These are phyloP conservation scores for Phylloporus sp. DNA, from an alignment of 768 basidiomycete species.

Conservation along the genomic window DNA sequence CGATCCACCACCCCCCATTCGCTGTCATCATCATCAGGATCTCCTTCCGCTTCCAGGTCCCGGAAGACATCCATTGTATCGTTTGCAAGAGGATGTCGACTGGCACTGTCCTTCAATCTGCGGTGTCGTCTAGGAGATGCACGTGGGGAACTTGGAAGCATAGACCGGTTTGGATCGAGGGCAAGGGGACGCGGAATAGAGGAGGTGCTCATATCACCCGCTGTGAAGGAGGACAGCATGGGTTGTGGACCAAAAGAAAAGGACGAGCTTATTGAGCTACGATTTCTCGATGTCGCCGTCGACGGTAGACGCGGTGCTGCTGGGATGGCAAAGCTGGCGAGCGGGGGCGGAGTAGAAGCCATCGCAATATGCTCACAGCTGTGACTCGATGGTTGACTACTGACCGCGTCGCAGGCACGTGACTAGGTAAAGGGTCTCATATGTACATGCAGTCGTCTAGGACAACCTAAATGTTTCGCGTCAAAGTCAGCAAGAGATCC, in stretches of 20 bases:
- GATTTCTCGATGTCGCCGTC: constrained; percentile 50
- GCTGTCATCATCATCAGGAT: constrained; percentile 50
- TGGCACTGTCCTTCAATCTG: constrained; percentile 49
- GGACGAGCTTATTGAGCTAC: constrained; percentile 70
- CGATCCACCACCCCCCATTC: constrained; percentile 90
- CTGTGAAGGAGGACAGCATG: constrained; percentile 65
- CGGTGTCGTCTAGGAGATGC: constrained; percentile 60
- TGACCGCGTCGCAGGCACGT: constrained; percentile 15
- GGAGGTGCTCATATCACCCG: constrained; percentile 56
- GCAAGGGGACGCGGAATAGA: constrained; percentile 52
- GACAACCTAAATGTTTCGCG: constrained; percentile 52
- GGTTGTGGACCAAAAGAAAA: constrained; percentile 82
- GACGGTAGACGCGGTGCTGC: constrained; percentile 49
- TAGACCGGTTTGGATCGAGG: constrained; percentile 77
- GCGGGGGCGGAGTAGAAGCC: constrained; percentile 48
- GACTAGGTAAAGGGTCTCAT: constrained; percentile 1
- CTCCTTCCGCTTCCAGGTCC: constrained; percentile 55
- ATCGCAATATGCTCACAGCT: constrained; percentile 12
- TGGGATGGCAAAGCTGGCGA: constrained; percentile 38
- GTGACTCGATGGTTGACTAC: neutral
- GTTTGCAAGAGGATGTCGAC: constrained; percentile 68
- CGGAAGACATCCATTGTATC: constrained; percentile 73
- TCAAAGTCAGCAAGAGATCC: constrained; percentile 61
- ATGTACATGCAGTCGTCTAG: constrained; percentile 1
- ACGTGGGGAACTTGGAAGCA: constrained; percentile 68